Evolutionary conservation across 164 flowering plant genomes (phyloP).

Genomic region (Aristolochia californica): DNA sequence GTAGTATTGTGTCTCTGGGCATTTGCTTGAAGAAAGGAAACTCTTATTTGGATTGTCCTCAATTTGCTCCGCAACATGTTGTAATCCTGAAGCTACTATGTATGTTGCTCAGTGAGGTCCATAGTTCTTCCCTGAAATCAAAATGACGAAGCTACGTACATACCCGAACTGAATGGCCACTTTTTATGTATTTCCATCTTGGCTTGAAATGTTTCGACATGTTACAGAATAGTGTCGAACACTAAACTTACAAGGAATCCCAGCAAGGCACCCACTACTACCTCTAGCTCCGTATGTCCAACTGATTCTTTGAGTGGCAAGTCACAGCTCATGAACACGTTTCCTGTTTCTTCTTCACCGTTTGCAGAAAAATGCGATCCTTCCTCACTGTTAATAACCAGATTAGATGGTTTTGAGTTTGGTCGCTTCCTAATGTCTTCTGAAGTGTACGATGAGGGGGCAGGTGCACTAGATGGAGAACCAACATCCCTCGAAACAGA

Average conservation of each 20-base stretch:
- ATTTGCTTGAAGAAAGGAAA: too few relatives aligned
- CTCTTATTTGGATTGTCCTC: too few relatives aligned
- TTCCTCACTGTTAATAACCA: slow-evolving; percentile 8
- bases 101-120: too few relatives aligned
- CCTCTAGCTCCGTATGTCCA: slow-evolving; percentile 80
- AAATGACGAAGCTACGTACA: too few relatives aligned
- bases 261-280: slow-evolving; percentile 66
- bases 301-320: slow-evolving; percentile 52
- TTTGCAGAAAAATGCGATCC: neutral
- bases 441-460: slow-evolving; percentile 7
- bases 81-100: too few relatives aligned
- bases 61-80: too few relatives aligned
- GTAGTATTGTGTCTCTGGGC: too few relatives aligned
- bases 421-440: slow-evolving; percentile 1
- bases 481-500: slow-evolving; percentile 16
- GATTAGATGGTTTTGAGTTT: neutral
- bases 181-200: too few relatives aligned
- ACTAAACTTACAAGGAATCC: slow-evolving; percentile 59
- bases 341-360: too few relatives aligned
- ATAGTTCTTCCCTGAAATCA: too few relatives aligned
- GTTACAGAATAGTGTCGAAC: slow-evolving; percentile 22
- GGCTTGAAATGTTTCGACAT: neutral
- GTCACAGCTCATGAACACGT: neutral
- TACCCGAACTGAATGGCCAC: too few relatives aligned
- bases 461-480: slow-evolving; percentile 10